Percentiles rank a stretch among this genome's conserved stretches.
phyloP scores from a whole-genome alignment of 352 stramenopile species.

The Globisporangium rhizosaccharum region DNA sequence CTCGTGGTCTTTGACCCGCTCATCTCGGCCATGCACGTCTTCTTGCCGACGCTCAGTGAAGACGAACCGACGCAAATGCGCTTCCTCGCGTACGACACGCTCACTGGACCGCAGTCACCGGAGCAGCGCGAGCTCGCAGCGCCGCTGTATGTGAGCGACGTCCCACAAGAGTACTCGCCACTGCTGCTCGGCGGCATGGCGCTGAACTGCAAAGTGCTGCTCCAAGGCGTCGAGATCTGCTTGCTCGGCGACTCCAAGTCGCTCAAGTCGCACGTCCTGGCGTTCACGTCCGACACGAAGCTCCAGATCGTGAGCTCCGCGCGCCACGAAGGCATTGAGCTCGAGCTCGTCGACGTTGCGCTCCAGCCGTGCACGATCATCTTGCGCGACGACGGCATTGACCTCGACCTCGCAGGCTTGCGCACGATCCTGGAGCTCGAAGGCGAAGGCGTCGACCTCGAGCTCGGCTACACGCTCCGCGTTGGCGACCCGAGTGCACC shows the following conservation, averaged over 20 bases:
- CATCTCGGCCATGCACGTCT: constrained; percentile 42
- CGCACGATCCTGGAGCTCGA: constrained; percentile 82
- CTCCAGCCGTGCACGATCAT: constrained; percentile 70
- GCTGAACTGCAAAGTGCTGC: constrained; percentile 40
- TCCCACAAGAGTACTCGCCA: constrained; percentile 64
- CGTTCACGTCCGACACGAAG: constrained; percentile 74
- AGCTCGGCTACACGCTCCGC: constrained; percentile 64
- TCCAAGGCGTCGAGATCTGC: constrained; percentile 68
- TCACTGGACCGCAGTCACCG: constrained; percentile 37
- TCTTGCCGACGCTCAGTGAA: constrained; percentile 55
- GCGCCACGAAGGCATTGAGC: constrained; percentile 58
- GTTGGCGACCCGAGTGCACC: constrained; percentile 33
- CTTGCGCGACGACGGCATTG: constrained; percentile 58
- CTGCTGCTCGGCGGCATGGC: constrained; percentile 54
- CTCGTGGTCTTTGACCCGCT: constrained; percentile 78
- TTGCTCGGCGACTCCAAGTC: constrained; percentile 69
- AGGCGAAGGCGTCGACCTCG: constrained; percentile 79
- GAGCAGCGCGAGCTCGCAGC: constrained; percentile 43
- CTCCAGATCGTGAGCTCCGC: constrained; percentile 54
- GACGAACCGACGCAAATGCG: constrained; percentile 71
- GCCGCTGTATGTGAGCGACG: constrained; percentile 48
- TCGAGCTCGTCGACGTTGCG: constrained; percentile 77
- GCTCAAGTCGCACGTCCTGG: constrained; percentile 69
- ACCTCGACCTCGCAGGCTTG: constrained; percentile 64
- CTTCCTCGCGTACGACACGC: constrained; percentile 52